These are phyloP conservation scores for Pythium chondricola DNA, from an alignment of 352 stramenopile genomes.

Conservation along the genomic window DNA sequence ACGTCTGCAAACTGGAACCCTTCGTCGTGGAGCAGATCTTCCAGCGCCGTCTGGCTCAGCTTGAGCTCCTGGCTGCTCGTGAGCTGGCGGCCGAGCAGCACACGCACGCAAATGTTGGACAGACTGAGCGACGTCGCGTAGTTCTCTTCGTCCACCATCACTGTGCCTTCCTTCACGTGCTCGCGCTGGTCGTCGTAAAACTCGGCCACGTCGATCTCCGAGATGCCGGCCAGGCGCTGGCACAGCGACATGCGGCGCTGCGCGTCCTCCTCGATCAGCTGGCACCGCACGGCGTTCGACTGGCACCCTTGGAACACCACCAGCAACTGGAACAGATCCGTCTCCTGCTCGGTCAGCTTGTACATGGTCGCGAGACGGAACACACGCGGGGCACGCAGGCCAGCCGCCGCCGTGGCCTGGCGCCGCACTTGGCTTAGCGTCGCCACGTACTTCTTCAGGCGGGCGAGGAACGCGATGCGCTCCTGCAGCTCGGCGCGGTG, in stretches of 20 bases:
- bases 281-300: constrained; percentile 75
- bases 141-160: constrained; percentile 79
- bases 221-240: constrained; percentile 70
- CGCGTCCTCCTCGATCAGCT: constrained; percentile 81
- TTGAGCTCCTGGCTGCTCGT: constrained; percentile 82
- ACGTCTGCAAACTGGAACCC: constrained; percentile 58
- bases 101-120: constrained; percentile 77
- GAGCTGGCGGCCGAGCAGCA: constrained; percentile 65
- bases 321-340: constrained; percentile 73
- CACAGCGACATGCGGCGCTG: constrained; percentile 69
- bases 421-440: constrained; percentile 50
- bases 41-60: constrained; percentile 78
- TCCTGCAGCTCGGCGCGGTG: constrained; percentile 75
- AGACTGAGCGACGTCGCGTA: constrained; percentile 70
- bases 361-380: constrained; percentile 76
- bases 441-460: constrained; percentile 54
- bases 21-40: constrained; percentile 69
- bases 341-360: constrained; percentile 65
- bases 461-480: constrained; percentile 58
- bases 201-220: constrained; percentile 82
- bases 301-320: constrained; percentile 81
- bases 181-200: constrained; percentile 82
- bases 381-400: constrained; percentile 41
- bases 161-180: constrained; percentile 84
- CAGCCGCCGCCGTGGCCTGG: constrained; percentile 29